A percentile compares a stretch with the other conserved stretches of the same genome.
Conservation (phyloP, 139 green algal genomes). For the Edaphochlamys debaryana region DNA sequence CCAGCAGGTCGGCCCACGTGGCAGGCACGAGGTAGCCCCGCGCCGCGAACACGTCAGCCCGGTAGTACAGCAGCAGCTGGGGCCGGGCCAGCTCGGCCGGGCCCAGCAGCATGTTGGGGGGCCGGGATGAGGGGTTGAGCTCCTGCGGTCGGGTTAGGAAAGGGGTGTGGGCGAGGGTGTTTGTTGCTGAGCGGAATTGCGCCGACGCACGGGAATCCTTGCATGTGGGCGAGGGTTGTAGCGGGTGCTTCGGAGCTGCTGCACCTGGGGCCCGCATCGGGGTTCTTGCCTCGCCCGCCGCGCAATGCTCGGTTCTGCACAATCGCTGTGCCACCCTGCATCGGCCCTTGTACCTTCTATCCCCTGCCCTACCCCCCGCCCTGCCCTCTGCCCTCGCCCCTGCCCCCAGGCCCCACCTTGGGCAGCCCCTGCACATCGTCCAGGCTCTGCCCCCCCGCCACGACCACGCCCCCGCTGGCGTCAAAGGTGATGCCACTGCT, state of each 20-base stretch:
- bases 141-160: background rate
- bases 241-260: too few species aligned
- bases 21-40: background rate
- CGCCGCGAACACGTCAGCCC: background rate
- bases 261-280: too few species aligned
- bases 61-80: constrained; percentile 30
- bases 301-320: too few species aligned
- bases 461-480: background rate
- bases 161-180: too few species aligned
- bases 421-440: constrained; percentile 28
- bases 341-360: too few species aligned
- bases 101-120: background rate
- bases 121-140: background rate
- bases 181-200: too few species aligned
- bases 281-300: too few species aligned
- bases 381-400: too few species aligned
- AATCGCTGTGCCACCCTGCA: too few species aligned
- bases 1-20: constrained; percentile 8
- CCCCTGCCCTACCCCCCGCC: too few species aligned
- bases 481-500: background rate
- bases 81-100: background rate
- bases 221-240: background rate
- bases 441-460: too few species aligned
- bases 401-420: background rate
- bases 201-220: too few species aligned